These are phyloP conservation scores for Ophiosphaerella korrae DNA, from an alignment of 2,329 filamentous ascomycete genomes.

Conservation along the genomic window DNA sequence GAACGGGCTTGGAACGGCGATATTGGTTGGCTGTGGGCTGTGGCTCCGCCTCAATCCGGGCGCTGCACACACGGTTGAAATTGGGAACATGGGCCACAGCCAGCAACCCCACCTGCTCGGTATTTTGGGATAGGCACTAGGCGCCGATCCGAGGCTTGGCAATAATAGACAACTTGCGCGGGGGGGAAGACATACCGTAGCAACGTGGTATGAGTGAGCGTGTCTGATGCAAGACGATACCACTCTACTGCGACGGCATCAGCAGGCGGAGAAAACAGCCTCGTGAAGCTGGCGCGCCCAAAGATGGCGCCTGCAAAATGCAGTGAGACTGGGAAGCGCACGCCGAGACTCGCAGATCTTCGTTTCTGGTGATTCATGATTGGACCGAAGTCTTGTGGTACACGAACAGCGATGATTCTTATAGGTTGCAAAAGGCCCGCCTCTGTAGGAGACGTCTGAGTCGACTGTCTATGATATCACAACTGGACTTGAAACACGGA, in stretches of 20 bases:
- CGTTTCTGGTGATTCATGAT: too few species aligned
- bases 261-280: too few species aligned
- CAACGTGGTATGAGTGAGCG: too few species aligned
- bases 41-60: constrained; percentile 27
- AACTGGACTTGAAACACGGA: constrained; percentile 8
- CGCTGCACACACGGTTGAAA: constrained; percentile 7
- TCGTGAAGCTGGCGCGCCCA: constrained; percentile 3
- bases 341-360: too few species aligned
- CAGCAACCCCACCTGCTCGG: constrained; percentile 19
- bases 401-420: too few species aligned
- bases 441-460: not conserved
- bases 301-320: too few species aligned
- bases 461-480: constrained; percentile 14
- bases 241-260: not conserved
- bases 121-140: constrained; percentile 20
- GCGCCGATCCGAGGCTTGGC: constrained; percentile 5
- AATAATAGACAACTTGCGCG: not conserved
- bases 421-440: not conserved
- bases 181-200: too few species aligned
- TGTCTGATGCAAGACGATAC: too few species aligned
- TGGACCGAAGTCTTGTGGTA: too few species aligned
- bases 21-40: constrained; percentile 25
- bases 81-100: not conserved
- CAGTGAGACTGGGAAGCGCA: too few species aligned
- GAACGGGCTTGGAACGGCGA: constrained; percentile 16